A percentile compares a stretch with the other conserved stretches of the same genome.
Evolutionary conservation across 768 basidiomycete species (phyloP).

Genomic region (Peribolospora baueri): DNA sequence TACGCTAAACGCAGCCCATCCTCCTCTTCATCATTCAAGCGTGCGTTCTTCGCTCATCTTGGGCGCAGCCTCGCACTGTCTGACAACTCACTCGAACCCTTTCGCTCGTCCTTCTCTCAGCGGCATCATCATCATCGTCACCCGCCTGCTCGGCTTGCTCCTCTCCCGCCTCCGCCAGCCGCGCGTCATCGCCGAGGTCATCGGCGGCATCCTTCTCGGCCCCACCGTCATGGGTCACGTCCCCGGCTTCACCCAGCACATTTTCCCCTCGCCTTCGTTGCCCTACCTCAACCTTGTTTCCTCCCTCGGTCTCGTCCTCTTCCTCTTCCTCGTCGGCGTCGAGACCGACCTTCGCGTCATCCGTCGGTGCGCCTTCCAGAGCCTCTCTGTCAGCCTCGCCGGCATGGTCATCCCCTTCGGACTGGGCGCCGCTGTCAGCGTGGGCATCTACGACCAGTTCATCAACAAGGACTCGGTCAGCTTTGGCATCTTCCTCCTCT

Average conservation of each 20-base stretch:
- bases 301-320: slow-evolving; percentile 33
- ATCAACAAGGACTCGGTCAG: slow-evolving; percentile 26
- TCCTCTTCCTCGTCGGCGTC: slow-evolving; percentile 48
- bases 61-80: not conserved
- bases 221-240: slow-evolving; percentile 25
- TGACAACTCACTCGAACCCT: slow-evolving; percentile 1
- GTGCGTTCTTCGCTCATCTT: not conserved
- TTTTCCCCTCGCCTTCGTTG: slow-evolving; percentile 49
- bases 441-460: slow-evolving; percentile 52
- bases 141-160: slow-evolving; percentile 41
- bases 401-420: slow-evolving; percentile 60
- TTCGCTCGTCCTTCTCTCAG: not conserved
- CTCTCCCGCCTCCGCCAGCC: slow-evolving; percentile 58
- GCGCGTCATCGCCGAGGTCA: slow-evolving; percentile 76
- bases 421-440: slow-evolving; percentile 45
- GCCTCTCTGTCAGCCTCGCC: slow-evolving; percentile 36
- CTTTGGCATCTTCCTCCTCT: slow-evolving; percentile 62
- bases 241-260: slow-evolving; percentile 49
- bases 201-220: slow-evolving; percentile 70
- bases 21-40: slow-evolving; percentile 13
- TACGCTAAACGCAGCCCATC: slow-evolving; percentile 4
- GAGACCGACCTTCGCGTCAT: slow-evolving; percentile 56
- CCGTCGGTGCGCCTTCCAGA: slow-evolving; percentile 30
- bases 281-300: slow-evolving; percentile 44
- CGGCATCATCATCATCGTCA: slow-evolving; percentile 46